A percentile compares a stretch with the other conserved stretches of the same genome.
phyloP scores from a whole-genome alignment of 768 basidiomycete species.

The Kwoniella shandongensis region DNA sequence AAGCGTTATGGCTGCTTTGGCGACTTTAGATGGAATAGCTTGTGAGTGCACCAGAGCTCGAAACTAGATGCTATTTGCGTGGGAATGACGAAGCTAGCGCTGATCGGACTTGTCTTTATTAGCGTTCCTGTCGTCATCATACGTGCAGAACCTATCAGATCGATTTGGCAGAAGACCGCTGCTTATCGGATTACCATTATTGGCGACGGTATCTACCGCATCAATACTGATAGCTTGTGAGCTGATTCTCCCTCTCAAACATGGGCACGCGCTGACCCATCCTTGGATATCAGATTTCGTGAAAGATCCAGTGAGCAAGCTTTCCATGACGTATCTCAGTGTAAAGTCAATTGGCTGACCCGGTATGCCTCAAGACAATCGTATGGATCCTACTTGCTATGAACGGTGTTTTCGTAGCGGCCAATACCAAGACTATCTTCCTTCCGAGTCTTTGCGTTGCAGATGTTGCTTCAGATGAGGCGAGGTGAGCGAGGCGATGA shows the following conservation, averaged over 20 bases:
- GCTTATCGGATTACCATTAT: slow-evolving; percentile 33
- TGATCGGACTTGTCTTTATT: not conserved
- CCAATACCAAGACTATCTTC: slow-evolving; percentile 44
- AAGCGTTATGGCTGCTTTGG: slow-evolving; percentile 37
- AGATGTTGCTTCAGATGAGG: slow-evolving; percentile 35
- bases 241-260: not conserved
- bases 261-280: not conserved
- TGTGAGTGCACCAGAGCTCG: too few relatives aligned
- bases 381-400: slow-evolving; percentile 36
- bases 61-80: not conserved
- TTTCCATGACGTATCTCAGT: not conserved
- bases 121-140: slow-evolving; percentile 45
- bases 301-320: slow-evolving; percentile 9
- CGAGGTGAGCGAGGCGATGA: slow-evolving; percentile 19
- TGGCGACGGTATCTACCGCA: slow-evolving; percentile 39
- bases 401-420: slow-evolving; percentile 43
- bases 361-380: slow-evolving; percentile 6
- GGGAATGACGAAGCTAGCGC: not conserved
- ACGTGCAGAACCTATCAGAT: slow-evolving; percentile 43
- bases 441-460: slow-evolving; percentile 40
- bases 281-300: slow-evolving; percentile 3
- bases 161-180: slow-evolving; percentile 36
- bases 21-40: slow-evolving; percentile 40
- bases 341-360: not conserved
- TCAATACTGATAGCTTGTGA: slow-evolving; percentile 41